Base-by-base conservation (phyloP, 805 yeast species). In the Lachancea quebecensis region DNA sequence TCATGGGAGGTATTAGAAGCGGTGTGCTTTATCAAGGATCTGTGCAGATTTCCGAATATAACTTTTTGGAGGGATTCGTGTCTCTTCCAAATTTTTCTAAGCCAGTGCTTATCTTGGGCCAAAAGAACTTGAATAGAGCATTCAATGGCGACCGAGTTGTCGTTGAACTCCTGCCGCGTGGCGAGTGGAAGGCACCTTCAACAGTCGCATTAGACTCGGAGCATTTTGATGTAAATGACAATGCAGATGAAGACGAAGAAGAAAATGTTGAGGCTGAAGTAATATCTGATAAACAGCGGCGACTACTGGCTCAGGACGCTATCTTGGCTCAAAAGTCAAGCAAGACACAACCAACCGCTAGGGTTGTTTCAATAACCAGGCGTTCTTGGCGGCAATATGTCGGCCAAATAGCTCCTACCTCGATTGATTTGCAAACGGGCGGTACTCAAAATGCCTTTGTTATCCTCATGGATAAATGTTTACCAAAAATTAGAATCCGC, bases 371-470 rank as follows among this genome's bases (percentile, higher is more conserved):
- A 27, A 76, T 93, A 21, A 70, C 81, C 35, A 83, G 87, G 67
- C 77, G 99, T 66, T 86, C 91, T 50, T 93, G 99, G 99, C 78
- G 99, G 63, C 81, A 82, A 53, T 93, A 90, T 59, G 99, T 93
- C 33, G 99, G 99, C 11, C 96, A 90, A 64, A 74, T 93, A 50
- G 82, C 91, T 2, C 83, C 88, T 36, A 74, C 81, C 32, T 82
- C 95, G 2, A 83, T 85, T 1, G 79, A 77, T 42, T 74, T 73
- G 39, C 70, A 72, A 41, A 60, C 66, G 14, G 81, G 83, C 52
- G 78, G 95, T 8, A 74, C 85, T 15, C 82, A 83, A 58, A 77
- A 78, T 38, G 91, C 93, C 45, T 82, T 93, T 56, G 95, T 93
- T 17, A 73, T 85, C 40, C 75, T 95, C 48, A 82, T 93, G 93